Base-by-base conservation (phyloP, 139 green algal genomes). In the Limnomonas spitsbergensis region DNA sequence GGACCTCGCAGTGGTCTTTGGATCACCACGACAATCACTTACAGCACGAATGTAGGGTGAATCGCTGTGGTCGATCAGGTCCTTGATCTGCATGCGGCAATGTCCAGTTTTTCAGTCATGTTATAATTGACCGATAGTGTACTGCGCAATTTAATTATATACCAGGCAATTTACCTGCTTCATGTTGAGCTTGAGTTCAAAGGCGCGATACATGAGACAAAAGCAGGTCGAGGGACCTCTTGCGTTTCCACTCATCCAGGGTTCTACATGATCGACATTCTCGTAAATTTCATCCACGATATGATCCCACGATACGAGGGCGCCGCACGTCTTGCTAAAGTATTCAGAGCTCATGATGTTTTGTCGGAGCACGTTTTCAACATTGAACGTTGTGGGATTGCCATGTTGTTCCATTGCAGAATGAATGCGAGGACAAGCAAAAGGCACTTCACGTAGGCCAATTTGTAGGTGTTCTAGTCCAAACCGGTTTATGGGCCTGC, bases 231-330 rank as follows among this genome's bases (percentile, higher is more conserved):
- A 97, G 0, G 94, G 88, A 1, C 95, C 95, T 4, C 94, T 88
- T 0, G 92, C 94, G 73, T 98, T 99, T 66, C 95, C 94, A 78
- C 87, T 95, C 89, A 99, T 95, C 95, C 95, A 99, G 0, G 95
- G 95, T 89, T 99, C 95, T 1, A 97, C 91, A 74, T 98, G 82
- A 14, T 89, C 79, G 9, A 97, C 93, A 2, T 82, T 87, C 34
- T 92, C 81, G 69, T 89, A 94, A 37, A 95, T 92, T 53, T 98
- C 89, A 69, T 99, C 95, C 0, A 98, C 88, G 0, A 97, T 79
- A 38, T 97, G 91, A 1, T 87, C 61, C 84, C 83, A 93, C 4
- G 79, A 90, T 42, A 78, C 70, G 38, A 94, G 69, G 36, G 89
- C 75, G 14, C 80, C 66, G 74, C 87, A 93, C 0, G 88, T 93